A percentile compares a stretch with the other conserved stretches of the same genome.
These are phyloP conservation scores for Wallacemonas sp. DNA, from an alignment of 208 protist species.

Conservation along the genomic window DNA sequence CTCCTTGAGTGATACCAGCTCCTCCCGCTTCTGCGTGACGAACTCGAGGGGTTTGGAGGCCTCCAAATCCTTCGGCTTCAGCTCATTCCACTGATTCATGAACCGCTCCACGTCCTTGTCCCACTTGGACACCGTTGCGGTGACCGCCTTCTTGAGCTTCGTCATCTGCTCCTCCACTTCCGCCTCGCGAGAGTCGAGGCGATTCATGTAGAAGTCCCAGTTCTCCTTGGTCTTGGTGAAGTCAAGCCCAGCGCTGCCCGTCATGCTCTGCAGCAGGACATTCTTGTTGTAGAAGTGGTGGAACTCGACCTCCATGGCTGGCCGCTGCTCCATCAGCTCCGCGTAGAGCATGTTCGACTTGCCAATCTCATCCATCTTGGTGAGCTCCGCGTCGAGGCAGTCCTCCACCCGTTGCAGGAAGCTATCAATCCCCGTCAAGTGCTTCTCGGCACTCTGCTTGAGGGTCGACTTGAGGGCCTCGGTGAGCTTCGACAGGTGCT, in stretches of 20 bases:
- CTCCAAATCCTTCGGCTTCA: constrained; percentile 92
- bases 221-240: constrained; percentile 68
- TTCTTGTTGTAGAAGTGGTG: constrained; percentile 94
- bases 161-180: constrained; percentile 92
- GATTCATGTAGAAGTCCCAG: constrained; percentile 83
- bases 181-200: constrained; percentile 92
- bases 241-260: constrained; percentile 64
- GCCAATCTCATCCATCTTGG: constrained; percentile 94
- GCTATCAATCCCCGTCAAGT: constrained; percentile 83
- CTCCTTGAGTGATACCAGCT: constrained; percentile 76
- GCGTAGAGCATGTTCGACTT: constrained; percentile 84
- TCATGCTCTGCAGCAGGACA: constrained; percentile 89
- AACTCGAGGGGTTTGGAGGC: constrained; percentile 72
- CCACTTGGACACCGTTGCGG: constrained; percentile 75
- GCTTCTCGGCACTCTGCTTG: constrained; percentile 72
- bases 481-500: constrained; percentile 89
- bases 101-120: constrained; percentile 90
- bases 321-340: constrained; percentile 82
- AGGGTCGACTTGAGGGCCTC: constrained; percentile 90
- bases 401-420: constrained; percentile 77
- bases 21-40: constrained; percentile 78
- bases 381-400: constrained; percentile 84
- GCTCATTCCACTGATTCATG: constrained; percentile 90
- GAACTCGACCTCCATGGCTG: constrained; percentile 83
- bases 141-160: constrained; percentile 64